Conservation (phyloP, 495 filamentous ascomycete genomes). For the Hypoxylon fuscum region DNA sequence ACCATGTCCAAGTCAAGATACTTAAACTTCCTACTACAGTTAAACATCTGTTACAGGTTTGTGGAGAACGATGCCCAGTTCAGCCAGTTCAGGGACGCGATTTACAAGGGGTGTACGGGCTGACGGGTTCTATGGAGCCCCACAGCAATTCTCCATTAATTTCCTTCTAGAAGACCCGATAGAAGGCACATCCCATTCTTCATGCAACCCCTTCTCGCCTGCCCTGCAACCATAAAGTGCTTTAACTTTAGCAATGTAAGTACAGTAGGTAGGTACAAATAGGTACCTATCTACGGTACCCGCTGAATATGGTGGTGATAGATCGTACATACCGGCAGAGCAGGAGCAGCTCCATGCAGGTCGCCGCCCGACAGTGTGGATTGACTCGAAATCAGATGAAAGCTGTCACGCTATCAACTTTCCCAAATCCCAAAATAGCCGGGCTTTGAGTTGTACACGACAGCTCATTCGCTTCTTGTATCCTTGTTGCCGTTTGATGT, state of each 20-base stretch:
- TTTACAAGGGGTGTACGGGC: not conserved
- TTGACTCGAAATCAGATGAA: conserved; percentile 23
- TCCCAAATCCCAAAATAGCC: not conserved
- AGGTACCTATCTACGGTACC: conserved; percentile 5
- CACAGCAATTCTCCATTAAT: conserved; percentile 18
- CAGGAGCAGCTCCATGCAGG: conserved; percentile 23
- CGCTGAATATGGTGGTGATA: conserved; percentile 29
- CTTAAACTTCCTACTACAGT: conserved; percentile 20
- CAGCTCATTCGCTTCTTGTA: conserved; percentile 21
- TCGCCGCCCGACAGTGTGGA: conserved; percentile 31
- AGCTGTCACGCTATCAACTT: conserved; percentile 11
- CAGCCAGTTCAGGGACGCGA: not conserved
- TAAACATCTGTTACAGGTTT: conserved; percentile 27
- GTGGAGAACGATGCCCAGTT: conserved; percentile 13
- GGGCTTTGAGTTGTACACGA: conserved; percentile 15
- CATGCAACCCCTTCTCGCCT: conserved; percentile 34
- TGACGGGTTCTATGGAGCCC: not conserved
- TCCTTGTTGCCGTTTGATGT: conserved; percentile 10
- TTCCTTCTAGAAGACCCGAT: conserved; percentile 39
- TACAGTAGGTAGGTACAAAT: not conserved
- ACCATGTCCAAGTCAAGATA: conserved; percentile 7
- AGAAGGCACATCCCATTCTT: conserved; percentile 26
- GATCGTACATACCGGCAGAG: conserved; percentile 21
- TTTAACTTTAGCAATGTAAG: not conserved
- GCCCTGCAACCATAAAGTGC: conserved; percentile 5